Conservation (phyloP, 1,284 basidiomycete species). For the Ganoderma sinense region DNA sequence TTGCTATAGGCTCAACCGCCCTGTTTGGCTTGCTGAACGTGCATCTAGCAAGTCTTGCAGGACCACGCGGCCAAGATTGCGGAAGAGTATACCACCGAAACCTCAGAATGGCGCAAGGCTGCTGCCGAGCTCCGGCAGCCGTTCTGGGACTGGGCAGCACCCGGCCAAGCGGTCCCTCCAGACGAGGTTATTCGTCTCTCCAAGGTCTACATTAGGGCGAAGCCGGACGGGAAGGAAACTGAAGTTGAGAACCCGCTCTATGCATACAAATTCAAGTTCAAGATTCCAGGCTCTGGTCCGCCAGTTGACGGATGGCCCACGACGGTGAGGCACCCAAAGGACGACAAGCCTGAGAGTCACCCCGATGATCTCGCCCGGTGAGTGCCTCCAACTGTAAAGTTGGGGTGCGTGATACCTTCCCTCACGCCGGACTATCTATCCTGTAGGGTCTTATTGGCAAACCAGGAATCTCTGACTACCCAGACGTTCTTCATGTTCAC, state of each 20-base stretch:
- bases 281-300: not conserved
- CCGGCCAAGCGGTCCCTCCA: not conserved
- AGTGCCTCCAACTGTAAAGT: not conserved
- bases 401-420: not conserved
- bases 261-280: conserved; percentile 10
- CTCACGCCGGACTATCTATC: not conserved
- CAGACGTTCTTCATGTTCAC: conserved; percentile 8
- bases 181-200: not conserved
- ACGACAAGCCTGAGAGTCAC: not conserved
- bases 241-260: conserved; percentile 11
- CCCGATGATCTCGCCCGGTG: not conserved
- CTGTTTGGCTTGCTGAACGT: not conserved
- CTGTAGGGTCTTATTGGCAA: not conserved
- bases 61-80: conserved; percentile 11
- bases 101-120: not conserved
- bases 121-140: conserved; percentile 14
- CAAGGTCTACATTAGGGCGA: not conserved
- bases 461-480: not conserved
- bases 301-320: conserved; percentile 8
- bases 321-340: conserved; percentile 11
- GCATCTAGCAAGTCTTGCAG: conserved; percentile 19
- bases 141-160: conserved; percentile 23
- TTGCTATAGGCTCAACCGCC: not conserved
- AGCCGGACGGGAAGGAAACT: conserved; percentile 2
- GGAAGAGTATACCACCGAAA: conserved; percentile 1